Conservation (phyloP, 2,329 filamentous ascomycete species). For the Pseudomassariella vexata region DNA sequence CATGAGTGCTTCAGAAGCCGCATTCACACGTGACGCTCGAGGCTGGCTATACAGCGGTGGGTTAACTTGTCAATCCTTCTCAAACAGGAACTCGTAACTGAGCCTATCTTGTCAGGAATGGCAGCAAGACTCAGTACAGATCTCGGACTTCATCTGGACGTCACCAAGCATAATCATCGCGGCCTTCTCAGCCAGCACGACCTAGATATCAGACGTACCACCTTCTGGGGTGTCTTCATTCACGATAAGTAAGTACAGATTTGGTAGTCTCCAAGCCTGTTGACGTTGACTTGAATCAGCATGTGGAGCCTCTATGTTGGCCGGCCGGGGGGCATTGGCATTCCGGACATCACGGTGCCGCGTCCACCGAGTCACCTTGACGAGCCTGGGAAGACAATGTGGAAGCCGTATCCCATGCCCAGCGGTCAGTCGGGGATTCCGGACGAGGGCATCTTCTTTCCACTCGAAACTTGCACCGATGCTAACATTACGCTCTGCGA, state of each 20-base stretch:
- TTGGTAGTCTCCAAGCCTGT: neutral
- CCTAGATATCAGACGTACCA: constrained; percentile 18
- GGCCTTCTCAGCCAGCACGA: constrained; percentile 16
- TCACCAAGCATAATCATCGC: constrained; percentile 16
- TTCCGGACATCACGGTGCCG: constrained; percentile 1
- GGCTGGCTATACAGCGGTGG: constrained; percentile 39
- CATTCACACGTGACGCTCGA: constrained; percentile 34
- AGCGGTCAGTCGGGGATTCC: no score
- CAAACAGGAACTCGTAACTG: constrained; percentile 1
- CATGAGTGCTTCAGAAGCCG: constrained; percentile 36
- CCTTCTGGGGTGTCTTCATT: constrained; percentile 25
- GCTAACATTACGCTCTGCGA: no score
- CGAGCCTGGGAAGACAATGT: neutral
- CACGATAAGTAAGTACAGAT: constrained; percentile 19
- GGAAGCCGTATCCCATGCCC: no score
- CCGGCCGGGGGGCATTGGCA: neutral
- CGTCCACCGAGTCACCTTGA: no score
- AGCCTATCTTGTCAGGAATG: constrained; percentile 16
- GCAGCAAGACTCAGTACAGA: constrained; percentile 20
- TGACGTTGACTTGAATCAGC: constrained; percentile 6
- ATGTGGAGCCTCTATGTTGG: constrained; percentile 19
- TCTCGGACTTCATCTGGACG: constrained; percentile 19
- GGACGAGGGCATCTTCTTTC: no score
- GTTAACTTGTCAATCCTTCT: constrained; percentile 10
- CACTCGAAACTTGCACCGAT: no score